phyloP scores from a whole-genome alignment of 495 filamentous ascomycete genomes.

The Friedmanniomyces simplex region DNA sequence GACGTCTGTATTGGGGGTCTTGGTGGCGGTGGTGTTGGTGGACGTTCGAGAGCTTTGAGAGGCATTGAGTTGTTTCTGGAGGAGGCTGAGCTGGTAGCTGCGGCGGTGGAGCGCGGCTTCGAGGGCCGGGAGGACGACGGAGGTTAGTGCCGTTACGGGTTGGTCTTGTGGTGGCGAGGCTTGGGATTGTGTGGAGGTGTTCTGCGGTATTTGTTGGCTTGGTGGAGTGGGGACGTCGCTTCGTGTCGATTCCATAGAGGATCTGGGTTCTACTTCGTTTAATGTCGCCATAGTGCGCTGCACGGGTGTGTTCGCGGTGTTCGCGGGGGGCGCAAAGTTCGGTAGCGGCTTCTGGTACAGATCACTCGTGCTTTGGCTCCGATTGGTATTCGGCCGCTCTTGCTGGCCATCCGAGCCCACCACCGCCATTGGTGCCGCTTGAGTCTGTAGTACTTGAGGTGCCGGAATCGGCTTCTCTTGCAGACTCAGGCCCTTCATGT shows the following conservation, averaged over 20 bases:
- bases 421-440: neutral
- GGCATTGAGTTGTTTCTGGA: constrained; percentile 34
- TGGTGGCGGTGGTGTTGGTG: neutral
- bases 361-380: constrained; percentile 19
- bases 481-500: constrained; percentile 17
- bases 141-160: constrained; percentile 52
- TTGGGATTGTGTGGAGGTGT: neutral
- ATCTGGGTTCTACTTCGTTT: constrained; percentile 10
- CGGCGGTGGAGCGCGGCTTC: constrained; percentile 78
- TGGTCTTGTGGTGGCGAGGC: constrained; percentile 22
- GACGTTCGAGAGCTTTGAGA: constrained; percentile 23
- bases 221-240: constrained; percentile 15
- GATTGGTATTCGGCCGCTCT: constrained; percentile 6
- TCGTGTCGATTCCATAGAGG: constrained; percentile 17
- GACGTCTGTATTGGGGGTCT: neutral
- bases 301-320: constrained; percentile 7
- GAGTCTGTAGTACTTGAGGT: constrained; percentile 1
- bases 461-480: constrained; percentile 11
- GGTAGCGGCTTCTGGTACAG: constrained; percentile 23
- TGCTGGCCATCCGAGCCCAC: neutral
- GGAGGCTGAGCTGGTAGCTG: constrained; percentile 51
- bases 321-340: constrained; percentile 3
- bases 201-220: constrained; percentile 16
- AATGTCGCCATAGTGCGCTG: neutral
- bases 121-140: constrained; percentile 83